phyloP scores from a whole-genome alignment of 495 filamentous ascomycete genomes.

The Aspergillus cristatus region DNA sequence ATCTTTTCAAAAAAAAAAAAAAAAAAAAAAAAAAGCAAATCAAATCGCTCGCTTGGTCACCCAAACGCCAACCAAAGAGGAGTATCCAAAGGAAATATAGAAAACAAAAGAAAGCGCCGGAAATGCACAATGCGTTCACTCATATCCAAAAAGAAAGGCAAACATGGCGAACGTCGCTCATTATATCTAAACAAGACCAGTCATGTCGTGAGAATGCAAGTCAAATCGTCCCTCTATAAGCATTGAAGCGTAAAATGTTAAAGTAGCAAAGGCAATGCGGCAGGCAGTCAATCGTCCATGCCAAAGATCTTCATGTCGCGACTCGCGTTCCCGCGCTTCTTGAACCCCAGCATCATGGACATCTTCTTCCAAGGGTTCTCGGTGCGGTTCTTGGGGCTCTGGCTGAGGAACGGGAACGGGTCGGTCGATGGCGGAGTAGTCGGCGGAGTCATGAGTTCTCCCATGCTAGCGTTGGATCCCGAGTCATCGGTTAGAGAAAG shows the following conservation, averaged over 20 bases:
- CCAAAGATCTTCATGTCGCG: slow-evolving; percentile 28
- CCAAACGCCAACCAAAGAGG: no score
- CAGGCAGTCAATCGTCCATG: slow-evolving; percentile 20
- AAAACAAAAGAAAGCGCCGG: no score
- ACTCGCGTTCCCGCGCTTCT: slow-evolving; percentile 41
- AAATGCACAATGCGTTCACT: no score
- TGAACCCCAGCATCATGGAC: slow-evolving; percentile 65
- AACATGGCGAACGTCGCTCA: no score
- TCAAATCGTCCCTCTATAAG: slow-evolving; percentile 6
- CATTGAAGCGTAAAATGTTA: background rate
- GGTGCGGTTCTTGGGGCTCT: slow-evolving; percentile 44
- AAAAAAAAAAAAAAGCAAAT: background rate
- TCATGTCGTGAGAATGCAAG: slow-evolving; percentile 7
- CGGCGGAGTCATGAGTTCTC: slow-evolving; percentile 81
- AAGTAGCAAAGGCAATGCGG: no score
- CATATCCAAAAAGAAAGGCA: no score
- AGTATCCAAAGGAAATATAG: no score
- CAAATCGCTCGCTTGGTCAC: background rate
- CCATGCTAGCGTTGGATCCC: slow-evolving; percentile 33
- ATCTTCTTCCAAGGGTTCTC: slow-evolving; percentile 77
- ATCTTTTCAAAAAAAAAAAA: background rate
- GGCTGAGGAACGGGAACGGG: slow-evolving; percentile 37
- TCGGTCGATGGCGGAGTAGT: slow-evolving; percentile 69
- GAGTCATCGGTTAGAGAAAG: slow-evolving; percentile 41
- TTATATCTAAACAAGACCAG: no score